Conservation (phyloP, 2,329 filamentous ascomycete genomes). For the Salinomyces thailandicus region DNA sequence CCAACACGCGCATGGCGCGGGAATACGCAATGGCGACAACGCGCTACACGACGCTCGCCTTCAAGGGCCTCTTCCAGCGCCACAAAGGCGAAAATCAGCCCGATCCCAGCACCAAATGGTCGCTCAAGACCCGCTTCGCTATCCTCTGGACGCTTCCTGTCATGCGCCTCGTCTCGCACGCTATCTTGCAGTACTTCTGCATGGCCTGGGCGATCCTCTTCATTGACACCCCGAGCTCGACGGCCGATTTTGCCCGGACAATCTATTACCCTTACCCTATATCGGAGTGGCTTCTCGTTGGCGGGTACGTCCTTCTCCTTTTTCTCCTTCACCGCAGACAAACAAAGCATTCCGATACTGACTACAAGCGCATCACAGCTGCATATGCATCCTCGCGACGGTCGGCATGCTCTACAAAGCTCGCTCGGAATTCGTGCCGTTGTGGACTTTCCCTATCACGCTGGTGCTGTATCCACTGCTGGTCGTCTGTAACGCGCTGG, state of each 20-base stretch:
- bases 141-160: constrained; percentile 9
- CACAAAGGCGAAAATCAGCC: background rate
- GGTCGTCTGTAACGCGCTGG: constrained; percentile 7
- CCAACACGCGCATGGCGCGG: constrained; percentile 1
- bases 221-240: constrained; percentile 9
- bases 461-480: constrained; percentile 9
- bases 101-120: constrained; percentile 3
- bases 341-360: constrained; percentile 1
- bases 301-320: constrained; percentile 6
- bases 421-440: constrained; percentile 12
- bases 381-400: constrained; percentile 10
- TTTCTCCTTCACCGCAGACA: background rate
- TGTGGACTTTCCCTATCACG: constrained; percentile 9
- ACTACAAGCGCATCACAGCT: constrained; percentile 4
- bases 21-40: constrained; percentile 5
- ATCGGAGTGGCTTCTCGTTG: constrained; percentile 11
- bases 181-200: constrained; percentile 13
- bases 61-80: constrained; percentile 9
- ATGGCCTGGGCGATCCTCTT: constrained; percentile 11
- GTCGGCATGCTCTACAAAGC: constrained; percentile 10
- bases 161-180: constrained; percentile 9
- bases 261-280: constrained; percentile 13
- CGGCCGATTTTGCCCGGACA: constrained; percentile 8
- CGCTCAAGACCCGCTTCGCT: constrained; percentile 8
- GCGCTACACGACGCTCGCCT: constrained; percentile 9